Conservation (phyloP, 1,284 basidiomycete species). For the Microbotryomycetes sp. region DNA sequence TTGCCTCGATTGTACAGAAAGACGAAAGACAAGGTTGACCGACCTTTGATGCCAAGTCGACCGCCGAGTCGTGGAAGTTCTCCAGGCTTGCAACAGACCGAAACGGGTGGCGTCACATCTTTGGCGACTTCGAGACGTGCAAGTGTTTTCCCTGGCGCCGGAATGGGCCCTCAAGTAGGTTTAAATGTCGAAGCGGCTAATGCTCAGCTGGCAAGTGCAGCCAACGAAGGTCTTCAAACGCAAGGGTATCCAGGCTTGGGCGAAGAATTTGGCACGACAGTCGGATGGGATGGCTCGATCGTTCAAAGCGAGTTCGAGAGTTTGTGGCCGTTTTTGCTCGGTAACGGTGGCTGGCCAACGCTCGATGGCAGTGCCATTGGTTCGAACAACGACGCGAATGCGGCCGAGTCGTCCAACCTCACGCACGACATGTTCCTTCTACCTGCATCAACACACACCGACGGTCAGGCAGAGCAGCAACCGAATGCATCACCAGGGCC, state of each 20-base stretch:
- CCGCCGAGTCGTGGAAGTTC: neutral
- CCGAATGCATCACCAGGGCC: no score
- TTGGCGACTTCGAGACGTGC: neutral
- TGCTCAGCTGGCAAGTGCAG: neutral
- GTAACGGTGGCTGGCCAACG: neutral
- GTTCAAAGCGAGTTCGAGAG: neutral
- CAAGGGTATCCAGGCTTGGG: neutral
- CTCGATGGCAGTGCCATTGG: neutral
- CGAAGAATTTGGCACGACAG: neutral
- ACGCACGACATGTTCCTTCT: neutral
- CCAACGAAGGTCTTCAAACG: neutral
- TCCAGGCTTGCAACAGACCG: no score
- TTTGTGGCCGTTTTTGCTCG: neutral
- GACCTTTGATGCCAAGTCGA: neutral
- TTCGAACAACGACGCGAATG: neutral
- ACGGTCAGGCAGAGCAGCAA: no score
- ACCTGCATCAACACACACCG: neutral
- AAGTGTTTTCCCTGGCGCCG: neutral
- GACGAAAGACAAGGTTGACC: neutral
- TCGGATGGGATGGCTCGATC: neutral
- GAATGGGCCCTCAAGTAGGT: neutral
- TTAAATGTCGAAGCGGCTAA: neutral
- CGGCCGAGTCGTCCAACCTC: neutral
- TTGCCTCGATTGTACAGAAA: neutral
- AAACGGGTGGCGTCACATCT: neutral